These are phyloP conservation scores for Warburgia ugandensis DNA, from an alignment of 164 flowering plant species.

Conservation along the genomic window DNA sequence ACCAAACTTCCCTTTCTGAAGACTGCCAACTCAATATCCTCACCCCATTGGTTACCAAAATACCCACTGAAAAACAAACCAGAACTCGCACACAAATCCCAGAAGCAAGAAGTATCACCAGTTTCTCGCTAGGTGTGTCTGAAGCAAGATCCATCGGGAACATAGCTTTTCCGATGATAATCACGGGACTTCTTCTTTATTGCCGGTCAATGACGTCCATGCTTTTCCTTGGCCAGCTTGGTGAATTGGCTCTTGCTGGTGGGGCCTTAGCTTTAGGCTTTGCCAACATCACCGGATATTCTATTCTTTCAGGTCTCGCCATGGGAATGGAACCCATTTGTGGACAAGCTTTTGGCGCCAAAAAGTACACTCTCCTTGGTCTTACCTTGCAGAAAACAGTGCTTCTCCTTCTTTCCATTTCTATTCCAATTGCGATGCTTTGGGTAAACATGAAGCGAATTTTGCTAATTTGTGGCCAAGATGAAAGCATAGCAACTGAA, in stretches of 20 bases:
- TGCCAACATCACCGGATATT: conserved; percentile 84
- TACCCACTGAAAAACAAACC: conserved; percentile 17
- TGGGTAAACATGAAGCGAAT: conserved; percentile 59
- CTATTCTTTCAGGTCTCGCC: conserved; percentile 67
- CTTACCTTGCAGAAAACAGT: conserved; percentile 49
- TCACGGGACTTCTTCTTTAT: conserved; percentile 59
- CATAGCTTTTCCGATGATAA: conserved; percentile 58
- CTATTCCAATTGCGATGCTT: conserved; percentile 44
- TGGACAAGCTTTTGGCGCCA: conserved; percentile 77
- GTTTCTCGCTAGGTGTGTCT: conserved; percentile 22
- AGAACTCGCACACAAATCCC: conserved; percentile 7
- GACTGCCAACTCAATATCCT: conserved; percentile 14
- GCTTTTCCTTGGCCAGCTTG: conserved; percentile 72
- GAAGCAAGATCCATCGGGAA: conserved; percentile 43
- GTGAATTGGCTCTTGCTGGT: conserved; percentile 58
- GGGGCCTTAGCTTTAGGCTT: conserved; percentile 71
- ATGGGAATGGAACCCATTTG: conserved; percentile 91
- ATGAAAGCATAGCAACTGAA: conserved; percentile 38
- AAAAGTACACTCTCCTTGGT: conserved; percentile 47
- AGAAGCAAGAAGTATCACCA: too few relatives aligned
- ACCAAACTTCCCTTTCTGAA: conserved; percentile 12
- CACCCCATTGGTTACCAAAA: conserved; percentile 29
- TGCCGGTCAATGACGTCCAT: conserved; percentile 75
- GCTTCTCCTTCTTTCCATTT: conserved; percentile 39
- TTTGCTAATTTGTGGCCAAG: conserved; percentile 47